Conservation (phyloP, 2,329 filamentous ascomycete genomes). For the Exophiala dermatitidis region DNA sequence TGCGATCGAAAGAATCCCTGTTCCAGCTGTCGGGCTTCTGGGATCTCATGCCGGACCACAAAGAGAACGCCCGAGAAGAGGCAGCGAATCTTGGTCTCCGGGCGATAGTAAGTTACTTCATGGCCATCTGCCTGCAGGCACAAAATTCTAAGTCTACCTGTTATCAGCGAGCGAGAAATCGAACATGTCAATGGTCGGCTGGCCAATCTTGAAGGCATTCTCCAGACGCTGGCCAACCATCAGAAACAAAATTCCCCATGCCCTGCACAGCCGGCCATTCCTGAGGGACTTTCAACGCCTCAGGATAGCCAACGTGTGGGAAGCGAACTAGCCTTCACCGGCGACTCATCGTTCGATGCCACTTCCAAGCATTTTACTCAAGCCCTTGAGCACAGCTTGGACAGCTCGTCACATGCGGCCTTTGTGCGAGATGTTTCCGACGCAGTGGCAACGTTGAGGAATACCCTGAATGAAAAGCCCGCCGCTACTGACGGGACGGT, state of each 20-base stretch:
- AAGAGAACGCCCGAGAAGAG: slow-evolving; percentile 34
- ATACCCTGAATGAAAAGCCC: slow-evolving; percentile 7
- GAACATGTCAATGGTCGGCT: slow-evolving; percentile 47
- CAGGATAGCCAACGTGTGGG: slow-evolving; percentile 28
- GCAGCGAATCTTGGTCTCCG: slow-evolving; percentile 37
- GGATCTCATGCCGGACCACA: slow-evolving; percentile 35
- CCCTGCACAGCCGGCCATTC: slow-evolving; percentile 5
- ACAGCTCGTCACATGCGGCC: neutral
- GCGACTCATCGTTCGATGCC: slow-evolving; percentile 43
- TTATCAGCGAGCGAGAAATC: slow-evolving; percentile 43
- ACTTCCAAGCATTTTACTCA: slow-evolving; percentile 41
- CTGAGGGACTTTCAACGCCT: slow-evolving; percentile 17
- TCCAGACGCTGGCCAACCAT: slow-evolving; percentile 33
- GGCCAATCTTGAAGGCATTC: slow-evolving; percentile 41
- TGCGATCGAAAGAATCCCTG: slow-evolving; percentile 39
- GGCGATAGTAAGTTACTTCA: slow-evolving; percentile 34
- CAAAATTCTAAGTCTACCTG: too few relatives aligned
- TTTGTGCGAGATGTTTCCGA: slow-evolving; percentile 6
- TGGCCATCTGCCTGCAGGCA: slow-evolving; percentile 26
- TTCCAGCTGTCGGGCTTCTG: slow-evolving; percentile 36
- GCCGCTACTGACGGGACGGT: neutral
- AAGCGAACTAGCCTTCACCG: slow-evolving; percentile 38
- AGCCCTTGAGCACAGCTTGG: slow-evolving; percentile 10
- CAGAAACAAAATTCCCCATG: slow-evolving; percentile 16
- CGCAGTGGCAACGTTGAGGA: slow-evolving; percentile 12